Conservation (phyloP, 208 protist species). For the Leishmania aethiopica region DNA sequence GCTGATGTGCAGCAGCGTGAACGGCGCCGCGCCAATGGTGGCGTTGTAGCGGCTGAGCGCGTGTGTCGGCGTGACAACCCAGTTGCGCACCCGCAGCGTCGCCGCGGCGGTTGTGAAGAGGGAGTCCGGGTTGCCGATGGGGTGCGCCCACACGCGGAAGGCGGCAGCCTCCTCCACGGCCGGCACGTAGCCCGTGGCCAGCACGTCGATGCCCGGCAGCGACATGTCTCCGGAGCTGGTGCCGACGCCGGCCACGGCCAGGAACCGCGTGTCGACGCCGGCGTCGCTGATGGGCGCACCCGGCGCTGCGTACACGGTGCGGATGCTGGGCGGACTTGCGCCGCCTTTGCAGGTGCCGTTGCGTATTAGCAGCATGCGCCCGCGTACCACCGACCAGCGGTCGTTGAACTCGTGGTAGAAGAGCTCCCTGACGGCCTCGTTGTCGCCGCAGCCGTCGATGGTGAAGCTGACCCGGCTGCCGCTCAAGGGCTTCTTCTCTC, state of each 20-base stretch:
- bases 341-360: not conserved
- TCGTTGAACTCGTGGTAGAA: slow-evolving; percentile 23
- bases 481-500: not conserved
- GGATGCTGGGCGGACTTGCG: slow-evolving; percentile 26
- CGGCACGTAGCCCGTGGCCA: slow-evolving; percentile 35
- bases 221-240: slow-evolving; percentile 16
- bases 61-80: slow-evolving; percentile 21
- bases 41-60: slow-evolving; percentile 37
- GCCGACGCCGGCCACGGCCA: not conserved
- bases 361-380: slow-evolving; percentile 30
- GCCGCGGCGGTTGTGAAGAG: slow-evolving; percentile 43
- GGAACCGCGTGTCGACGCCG: slow-evolving; percentile 38
- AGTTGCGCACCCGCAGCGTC: slow-evolving; percentile 47
- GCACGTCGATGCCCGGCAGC: slow-evolving; percentile 1
- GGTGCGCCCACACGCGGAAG: slow-evolving; percentile 57
- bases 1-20: slow-evolving; percentile 37
- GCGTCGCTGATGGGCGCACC: slow-evolving; percentile 33
- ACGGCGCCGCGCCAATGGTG: slow-evolving; percentile 8
- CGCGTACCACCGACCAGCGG: slow-evolving; percentile 21
- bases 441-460: slow-evolving; percentile 3
- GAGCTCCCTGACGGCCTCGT: slow-evolving; percentile 10
- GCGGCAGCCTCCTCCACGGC: slow-evolving; percentile 23
- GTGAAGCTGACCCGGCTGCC: not conserved
- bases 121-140: slow-evolving; percentile 16
- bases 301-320: slow-evolving; percentile 34